These are phyloP conservation scores for Phytophthora crassamura DNA, from an alignment of 352 stramenopile genomes.

Conservation along the genomic window DNA sequence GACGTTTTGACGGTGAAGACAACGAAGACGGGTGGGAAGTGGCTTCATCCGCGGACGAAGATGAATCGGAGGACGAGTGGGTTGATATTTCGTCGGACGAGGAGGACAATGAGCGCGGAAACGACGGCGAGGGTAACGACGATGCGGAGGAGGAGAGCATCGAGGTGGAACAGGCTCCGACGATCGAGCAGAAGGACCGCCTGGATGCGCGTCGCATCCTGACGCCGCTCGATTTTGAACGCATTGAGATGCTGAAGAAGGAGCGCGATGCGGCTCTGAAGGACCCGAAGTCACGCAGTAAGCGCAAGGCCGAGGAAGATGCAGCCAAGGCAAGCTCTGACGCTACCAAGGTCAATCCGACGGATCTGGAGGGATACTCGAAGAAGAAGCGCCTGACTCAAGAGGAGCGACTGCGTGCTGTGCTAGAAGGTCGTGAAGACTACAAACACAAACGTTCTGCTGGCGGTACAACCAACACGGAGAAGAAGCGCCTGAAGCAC, in stretches of 20 bases:
- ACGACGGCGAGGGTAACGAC: conserved; percentile 55
- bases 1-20: conserved; percentile 83
- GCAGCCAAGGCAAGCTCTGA: conserved; percentile 55
- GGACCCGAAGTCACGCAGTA: conserved; percentile 83
- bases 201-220: conserved; percentile 88
- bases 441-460: conserved; percentile 93
- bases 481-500: conserved; percentile 98
- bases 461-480: conserved; percentile 97
- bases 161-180: conserved; percentile 50
- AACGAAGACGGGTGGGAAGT: conserved; percentile 87
- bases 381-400: conserved; percentile 92
- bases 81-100: conserved; percentile 72
- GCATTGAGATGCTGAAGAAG: conserved; percentile 92
- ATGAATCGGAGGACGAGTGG: conserved; percentile 77
- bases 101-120: conserved; percentile 54
- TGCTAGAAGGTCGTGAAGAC: conserved; percentile 92
- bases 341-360: conserved; percentile 77
- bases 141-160: conserved; percentile 56
- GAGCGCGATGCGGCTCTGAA: conserved; percentile 82
- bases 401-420: conserved; percentile 79
- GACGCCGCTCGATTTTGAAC: conserved; percentile 91
- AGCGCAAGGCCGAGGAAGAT: conserved; percentile 81
- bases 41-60: conserved; percentile 68
- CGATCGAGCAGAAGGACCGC: conserved; percentile 72
- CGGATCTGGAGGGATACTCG: conserved; percentile 85